Conservation (phyloP, 208 protist genomes). For the Acanthamoeba healyi region DNA sequence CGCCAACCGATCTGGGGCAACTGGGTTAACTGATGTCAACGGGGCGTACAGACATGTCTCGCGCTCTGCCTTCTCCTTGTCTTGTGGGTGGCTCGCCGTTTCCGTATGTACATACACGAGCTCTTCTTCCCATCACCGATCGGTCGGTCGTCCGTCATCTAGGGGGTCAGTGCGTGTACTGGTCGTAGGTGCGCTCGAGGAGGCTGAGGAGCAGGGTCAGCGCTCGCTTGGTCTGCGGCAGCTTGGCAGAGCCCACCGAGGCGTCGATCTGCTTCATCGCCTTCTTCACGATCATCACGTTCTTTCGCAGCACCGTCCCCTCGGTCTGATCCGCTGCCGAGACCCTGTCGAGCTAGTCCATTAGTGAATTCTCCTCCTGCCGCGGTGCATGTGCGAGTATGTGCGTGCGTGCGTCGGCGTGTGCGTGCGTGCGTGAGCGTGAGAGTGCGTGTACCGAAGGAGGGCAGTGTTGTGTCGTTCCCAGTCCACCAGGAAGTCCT, state of each 20-base stretch:
- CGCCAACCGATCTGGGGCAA: not conserved
- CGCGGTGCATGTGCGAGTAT: too few species aligned
- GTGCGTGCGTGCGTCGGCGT: too few species aligned
- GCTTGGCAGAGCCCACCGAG: constrained; percentile 4
- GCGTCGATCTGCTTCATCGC: constrained; percentile 47
- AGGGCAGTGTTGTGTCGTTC: constrained; percentile 26
- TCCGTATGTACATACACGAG: too few species aligned
- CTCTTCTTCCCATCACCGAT: too few species aligned
- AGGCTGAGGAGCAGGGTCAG: not conserved
- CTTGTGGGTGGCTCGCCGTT: too few species aligned
- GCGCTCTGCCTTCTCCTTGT: too few species aligned
- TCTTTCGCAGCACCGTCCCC: constrained; percentile 32
- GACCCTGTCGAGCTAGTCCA: not conserved
- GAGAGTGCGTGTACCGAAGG: not conserved
- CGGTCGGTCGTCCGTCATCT: too few species aligned
- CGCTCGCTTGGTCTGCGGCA: constrained; percentile 31
- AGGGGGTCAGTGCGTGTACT: not conserved
- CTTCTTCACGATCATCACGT: constrained; percentile 37
- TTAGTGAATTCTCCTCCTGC: too few species aligned
- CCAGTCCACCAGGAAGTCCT: constrained; percentile 48
- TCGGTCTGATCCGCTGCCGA: constrained; percentile 49
- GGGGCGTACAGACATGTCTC: too few species aligned
- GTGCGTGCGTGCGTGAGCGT: not conserved
- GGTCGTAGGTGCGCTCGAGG: not conserved
- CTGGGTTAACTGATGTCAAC: not conserved